Percentiles rank a stretch among this genome's conserved stretches.
phyloP scores from a whole-genome alignment of 2,329 filamentous ascomycete genomes.

The Ophiocordyceps unilateralis region DNA sequence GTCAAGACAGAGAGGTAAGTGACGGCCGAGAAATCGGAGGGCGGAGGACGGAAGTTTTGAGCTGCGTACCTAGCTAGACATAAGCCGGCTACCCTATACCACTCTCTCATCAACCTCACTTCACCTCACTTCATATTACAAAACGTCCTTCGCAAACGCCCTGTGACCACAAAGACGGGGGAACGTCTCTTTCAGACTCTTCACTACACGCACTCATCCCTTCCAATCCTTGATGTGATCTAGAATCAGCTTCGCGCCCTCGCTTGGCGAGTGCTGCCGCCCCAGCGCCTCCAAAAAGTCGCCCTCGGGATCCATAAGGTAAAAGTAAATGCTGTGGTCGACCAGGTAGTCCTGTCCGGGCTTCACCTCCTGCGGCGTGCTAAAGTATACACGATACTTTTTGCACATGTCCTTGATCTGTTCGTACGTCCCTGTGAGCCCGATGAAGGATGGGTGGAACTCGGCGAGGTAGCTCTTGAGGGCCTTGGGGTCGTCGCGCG shows the following conservation, averaged over 20 bases:
- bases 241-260: slow-evolving; percentile 67
- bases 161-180: too few relatives aligned
- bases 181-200: too few relatives aligned
- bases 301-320: slow-evolving; percentile 95
- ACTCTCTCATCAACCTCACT: too few relatives aligned
- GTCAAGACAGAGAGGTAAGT: background rate
- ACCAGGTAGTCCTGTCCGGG: slow-evolving; percentile 93
- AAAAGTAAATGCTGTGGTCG: slow-evolving; percentile 99
- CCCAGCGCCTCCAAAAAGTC: slow-evolving; percentile 97
- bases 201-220: background rate
- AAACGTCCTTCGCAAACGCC: too few relatives aligned
- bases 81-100: too few relatives aligned
- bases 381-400: slow-evolving; percentile 93
- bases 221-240: slow-evolving; percentile 59
- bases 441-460: slow-evolving; percentile 76
- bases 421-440: slow-evolving; percentile 84
- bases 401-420: slow-evolving; percentile 91
- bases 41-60: too few relatives aligned
- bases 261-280: slow-evolving; percentile 78
- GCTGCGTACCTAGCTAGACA: too few relatives aligned
- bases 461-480: slow-evolving; percentile 74
- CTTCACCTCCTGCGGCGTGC: slow-evolving; percentile 73
- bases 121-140: too few relatives aligned
- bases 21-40: too few relatives aligned
- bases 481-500: slow-evolving; percentile 70